These are phyloP conservation scores for Oehlia diaphana DNA, from an alignment of 192 early-diverging fungal genomes.

Conservation along the genomic window DNA sequence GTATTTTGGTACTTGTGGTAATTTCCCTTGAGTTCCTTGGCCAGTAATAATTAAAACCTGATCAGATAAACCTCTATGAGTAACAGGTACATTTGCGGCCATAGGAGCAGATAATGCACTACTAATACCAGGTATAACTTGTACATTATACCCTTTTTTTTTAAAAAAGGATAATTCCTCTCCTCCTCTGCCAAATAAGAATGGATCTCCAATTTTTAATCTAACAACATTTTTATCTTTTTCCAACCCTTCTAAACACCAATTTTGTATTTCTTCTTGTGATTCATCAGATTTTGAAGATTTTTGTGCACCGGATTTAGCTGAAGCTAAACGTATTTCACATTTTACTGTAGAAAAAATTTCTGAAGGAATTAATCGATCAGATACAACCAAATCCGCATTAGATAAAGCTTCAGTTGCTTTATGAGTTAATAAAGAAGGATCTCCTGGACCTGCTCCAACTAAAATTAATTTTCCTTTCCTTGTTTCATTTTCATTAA, in stretches of 20 bases:
- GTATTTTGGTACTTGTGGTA: constrained; percentile 73
- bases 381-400: constrained; percentile 86
- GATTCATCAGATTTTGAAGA: constrained; percentile 69
- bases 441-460: constrained; percentile 84
- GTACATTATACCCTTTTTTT: constrained; percentile 62
- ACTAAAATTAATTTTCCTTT: constrained; percentile 63
- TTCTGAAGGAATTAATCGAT: constrained; percentile 70
- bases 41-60: constrained; percentile 84
- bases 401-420: constrained; percentile 59
- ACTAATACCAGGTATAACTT: constrained; percentile 77
- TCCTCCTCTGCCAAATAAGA: constrained; percentile 89
- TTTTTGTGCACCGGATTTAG: constrained; percentile 41
- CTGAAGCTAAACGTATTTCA: constrained; percentile 66
- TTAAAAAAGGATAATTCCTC: constrained; percentile 83
- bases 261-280: constrained; percentile 76
- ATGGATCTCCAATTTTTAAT: constrained; percentile 91
- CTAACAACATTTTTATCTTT: constrained; percentile 73
- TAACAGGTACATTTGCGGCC: constrained; percentile 77
- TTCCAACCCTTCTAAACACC: constrained; percentile 69
- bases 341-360: constrained; percentile 51
- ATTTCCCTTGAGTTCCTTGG: constrained; percentile 71
- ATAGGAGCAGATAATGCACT: constrained; percentile 76
- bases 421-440: constrained; percentile 73
- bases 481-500: neutral
- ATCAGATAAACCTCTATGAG: constrained; percentile 85